Percentiles rank a stretch among this genome's conserved stretches.
phyloP scores from a whole-genome alignment of 306 rosid species.

The Datisca glomerata region DNA sequence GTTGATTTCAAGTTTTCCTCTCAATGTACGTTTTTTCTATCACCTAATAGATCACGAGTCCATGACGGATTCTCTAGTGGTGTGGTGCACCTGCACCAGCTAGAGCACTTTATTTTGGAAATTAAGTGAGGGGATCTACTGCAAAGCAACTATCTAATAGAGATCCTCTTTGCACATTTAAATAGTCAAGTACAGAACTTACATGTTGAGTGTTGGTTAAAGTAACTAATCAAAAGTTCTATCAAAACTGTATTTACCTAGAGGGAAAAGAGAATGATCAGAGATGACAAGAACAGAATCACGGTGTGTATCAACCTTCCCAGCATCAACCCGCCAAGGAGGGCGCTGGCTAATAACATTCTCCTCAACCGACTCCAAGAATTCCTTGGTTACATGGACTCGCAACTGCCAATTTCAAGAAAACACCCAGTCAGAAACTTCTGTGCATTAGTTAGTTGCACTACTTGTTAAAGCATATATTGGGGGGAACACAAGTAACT shows the following conservation, averaged over 20 bases:
- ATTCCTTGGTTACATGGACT: constrained; percentile 41
- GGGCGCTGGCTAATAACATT: constrained; percentile 57
- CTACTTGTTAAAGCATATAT: too few relatives aligned
- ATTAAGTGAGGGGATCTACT: too few relatives aligned
- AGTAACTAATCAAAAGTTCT: not conserved
- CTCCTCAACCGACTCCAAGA: constrained; percentile 48
- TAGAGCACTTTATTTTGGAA: too few relatives aligned
- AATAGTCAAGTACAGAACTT: not conserved
- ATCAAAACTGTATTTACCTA: constrained; percentile 29
- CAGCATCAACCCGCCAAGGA: constrained; percentile 62
- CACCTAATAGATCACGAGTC: too few relatives aligned
- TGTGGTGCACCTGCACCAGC: too few relatives aligned
- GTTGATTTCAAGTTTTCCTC: too few relatives aligned
- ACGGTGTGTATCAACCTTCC: constrained; percentile 41
- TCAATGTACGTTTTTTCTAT: too few relatives aligned
- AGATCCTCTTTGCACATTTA: not conserved
- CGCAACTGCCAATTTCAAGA: constrained; percentile 29
- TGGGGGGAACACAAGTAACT: too few relatives aligned
- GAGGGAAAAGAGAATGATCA: constrained; percentile 68
- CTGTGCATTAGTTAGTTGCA: too few relatives aligned
- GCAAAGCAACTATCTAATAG: too few relatives aligned
- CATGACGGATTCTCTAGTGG: too few relatives aligned
- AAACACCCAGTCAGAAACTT: constrained; percentile 1
- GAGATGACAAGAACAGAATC: constrained; percentile 64
- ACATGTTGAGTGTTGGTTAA: too few relatives aligned